A percentile compares a stretch with the other conserved stretches of the same genome.
Evolutionary conservation across 2,329 filamentous ascomycete genomes (phyloP).

Genomic region (Phyllosticta citriasiana): DNA sequence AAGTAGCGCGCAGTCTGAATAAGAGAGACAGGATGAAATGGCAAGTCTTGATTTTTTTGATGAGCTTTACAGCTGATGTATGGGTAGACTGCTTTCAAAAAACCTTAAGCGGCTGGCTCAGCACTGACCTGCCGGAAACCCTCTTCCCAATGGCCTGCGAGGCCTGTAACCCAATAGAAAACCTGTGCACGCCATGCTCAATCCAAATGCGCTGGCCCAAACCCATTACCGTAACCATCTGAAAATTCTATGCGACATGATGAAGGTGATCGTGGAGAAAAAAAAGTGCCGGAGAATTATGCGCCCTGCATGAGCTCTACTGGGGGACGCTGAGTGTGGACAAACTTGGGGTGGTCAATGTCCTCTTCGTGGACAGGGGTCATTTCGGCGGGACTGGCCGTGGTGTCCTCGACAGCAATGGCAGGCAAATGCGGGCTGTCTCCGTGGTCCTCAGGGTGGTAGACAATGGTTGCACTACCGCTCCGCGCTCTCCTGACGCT

Average conservation of each 20-base stretch:
- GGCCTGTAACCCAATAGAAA: neutral
- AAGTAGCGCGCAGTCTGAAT: neutral
- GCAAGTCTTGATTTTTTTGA: neutral
- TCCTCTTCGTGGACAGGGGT: conserved; percentile 5
- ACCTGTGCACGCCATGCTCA: neutral
- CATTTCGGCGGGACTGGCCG: conserved; percentile 36
- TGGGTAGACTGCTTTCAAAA: neutral
- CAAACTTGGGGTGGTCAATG: conserved; percentile 2
- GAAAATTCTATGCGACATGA: neutral
- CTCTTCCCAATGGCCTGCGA: neutral
- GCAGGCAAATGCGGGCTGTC: conserved; percentile 49
- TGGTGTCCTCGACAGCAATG: conserved; percentile 55
- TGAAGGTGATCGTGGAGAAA: neutral
- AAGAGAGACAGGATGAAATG: neutral
- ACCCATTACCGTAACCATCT: neutral
- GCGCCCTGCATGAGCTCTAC: conserved; percentile 26
- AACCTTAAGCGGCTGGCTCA: neutral
- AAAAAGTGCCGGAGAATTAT: neutral
- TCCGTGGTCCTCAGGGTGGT: conserved; percentile 53
- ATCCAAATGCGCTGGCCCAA: neutral
- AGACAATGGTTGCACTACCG: conserved; percentile 52
- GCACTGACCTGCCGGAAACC: neutral
- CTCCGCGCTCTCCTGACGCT: conserved; percentile 25
- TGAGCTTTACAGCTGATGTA: neutral
- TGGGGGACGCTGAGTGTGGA: conserved; percentile 27